Evolutionary conservation across 1,284 basidiomycete species (phyloP).

Genomic region (Gymnopus androsaceus): DNA sequence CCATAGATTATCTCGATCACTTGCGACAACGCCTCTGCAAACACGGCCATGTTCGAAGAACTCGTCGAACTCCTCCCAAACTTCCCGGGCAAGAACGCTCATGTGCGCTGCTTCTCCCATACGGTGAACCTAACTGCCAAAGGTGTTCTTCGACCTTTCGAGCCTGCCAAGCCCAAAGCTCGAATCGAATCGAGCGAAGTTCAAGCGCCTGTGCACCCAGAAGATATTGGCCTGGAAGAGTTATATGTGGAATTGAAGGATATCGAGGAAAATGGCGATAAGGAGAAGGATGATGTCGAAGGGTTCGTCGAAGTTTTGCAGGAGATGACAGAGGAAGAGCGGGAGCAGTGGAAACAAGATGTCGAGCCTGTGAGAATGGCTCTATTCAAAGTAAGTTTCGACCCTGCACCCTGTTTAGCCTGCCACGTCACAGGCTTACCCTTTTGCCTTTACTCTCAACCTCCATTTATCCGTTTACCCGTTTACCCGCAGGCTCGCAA

Average conservation of each 20-base stretch:
- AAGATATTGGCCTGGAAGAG: slow-evolving; percentile 4
- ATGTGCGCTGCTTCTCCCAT: neutral
- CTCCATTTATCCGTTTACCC: neutral
- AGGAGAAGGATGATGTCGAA: slow-evolving; percentile 10
- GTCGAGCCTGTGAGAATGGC: neutral
- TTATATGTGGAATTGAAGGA: neutral
- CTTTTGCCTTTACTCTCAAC: neutral
- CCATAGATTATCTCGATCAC: slow-evolving; percentile 30
- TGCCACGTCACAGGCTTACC: neutral
- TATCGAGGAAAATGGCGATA: neutral
- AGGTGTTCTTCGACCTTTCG: slow-evolving; percentile 29
- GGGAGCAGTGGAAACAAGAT: neutral
- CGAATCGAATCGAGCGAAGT: slow-evolving; percentile 2
- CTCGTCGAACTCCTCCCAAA: slow-evolving; percentile 26
- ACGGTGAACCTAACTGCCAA: slow-evolving; percentile 27
- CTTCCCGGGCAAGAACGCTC: slow-evolving; percentile 24
- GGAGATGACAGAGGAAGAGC: slow-evolving; percentile 16
- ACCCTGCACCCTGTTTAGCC: neutral
- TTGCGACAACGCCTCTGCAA: slow-evolving; percentile 32
- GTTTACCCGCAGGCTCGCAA: too few relatives aligned
- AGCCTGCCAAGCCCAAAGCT: slow-evolving; percentile 17
- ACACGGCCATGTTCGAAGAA: slow-evolving; percentile 32
- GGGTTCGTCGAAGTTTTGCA: slow-evolving; percentile 19
- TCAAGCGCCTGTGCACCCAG: neutral
- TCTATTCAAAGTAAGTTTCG: neutral